Percentiles rank a stretch among this genome's conserved stretches.
These are phyloP conservation scores for Tanacetum coccineum DNA, from an alignment of 129 eudicot genomes.

Conservation along the genomic window DNA sequence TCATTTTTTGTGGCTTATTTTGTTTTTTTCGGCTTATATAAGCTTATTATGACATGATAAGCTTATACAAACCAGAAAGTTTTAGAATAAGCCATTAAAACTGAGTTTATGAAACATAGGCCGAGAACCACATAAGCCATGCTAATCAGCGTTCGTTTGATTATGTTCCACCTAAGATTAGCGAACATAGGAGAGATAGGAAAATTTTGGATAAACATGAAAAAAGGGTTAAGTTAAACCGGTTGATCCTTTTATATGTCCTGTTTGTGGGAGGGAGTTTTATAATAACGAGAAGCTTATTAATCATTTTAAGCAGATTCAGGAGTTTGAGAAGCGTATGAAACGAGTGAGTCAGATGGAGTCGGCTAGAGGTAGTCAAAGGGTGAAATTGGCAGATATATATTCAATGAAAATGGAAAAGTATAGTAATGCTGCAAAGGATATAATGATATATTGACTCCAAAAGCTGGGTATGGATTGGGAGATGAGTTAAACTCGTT, in stretches of 20 bases:
- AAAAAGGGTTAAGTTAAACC: conserved; percentile 48
- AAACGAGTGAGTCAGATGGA: conserved; percentile 68
- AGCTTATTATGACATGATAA: too few relatives aligned
- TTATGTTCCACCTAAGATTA: conserved; percentile 49
- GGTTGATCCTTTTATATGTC: conserved; percentile 50
- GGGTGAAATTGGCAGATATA: conserved; percentile 52
- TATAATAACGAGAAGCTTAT: conserved; percentile 51
- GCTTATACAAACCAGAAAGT: too few relatives aligned
- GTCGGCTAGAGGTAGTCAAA: conserved; percentile 58
- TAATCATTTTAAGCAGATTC: conserved; percentile 80
- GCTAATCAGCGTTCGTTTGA: conserved; percentile 62
- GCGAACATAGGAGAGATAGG: conserved; percentile 40
- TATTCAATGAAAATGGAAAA: conserved; percentile 73
- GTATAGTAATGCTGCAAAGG: conserved; percentile 50
- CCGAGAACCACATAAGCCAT: too few relatives aligned
- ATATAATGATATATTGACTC: neutral
- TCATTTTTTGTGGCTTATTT: too few relatives aligned
- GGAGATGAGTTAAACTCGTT: conserved; percentile 4
- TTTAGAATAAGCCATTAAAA: too few relatives aligned
- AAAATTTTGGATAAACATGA: conserved; percentile 44
- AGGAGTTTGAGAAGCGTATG: conserved; percentile 60
- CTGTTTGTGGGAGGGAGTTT: conserved; percentile 78
- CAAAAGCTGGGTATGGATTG: conserved; percentile 56
- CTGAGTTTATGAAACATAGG: too few relatives aligned
- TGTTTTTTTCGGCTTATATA: too few relatives aligned